Conservation (phyloP, 768 basidiomycete species). For the Psilocybe tampanensis region DNA sequence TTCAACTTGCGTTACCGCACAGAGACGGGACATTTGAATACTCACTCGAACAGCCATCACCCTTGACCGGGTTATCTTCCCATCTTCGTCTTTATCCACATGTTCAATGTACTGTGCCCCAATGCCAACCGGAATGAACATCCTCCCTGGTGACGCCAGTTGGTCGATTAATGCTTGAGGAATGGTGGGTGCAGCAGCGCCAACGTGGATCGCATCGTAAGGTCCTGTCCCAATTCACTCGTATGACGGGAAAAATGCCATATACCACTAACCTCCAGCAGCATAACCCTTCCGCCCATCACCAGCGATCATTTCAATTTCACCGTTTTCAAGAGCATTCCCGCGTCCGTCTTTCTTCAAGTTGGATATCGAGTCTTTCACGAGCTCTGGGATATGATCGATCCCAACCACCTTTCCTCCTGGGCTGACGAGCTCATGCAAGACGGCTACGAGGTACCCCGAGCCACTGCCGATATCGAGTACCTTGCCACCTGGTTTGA, state of each 20-base stretch:
- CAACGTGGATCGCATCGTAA: conserved; percentile 90
- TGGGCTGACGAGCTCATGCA: conserved; percentile 68
- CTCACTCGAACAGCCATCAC: conserved; percentile 86
- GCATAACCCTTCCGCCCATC: conserved; percentile 76
- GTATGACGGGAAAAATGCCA: not conserved
- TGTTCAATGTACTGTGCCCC: conserved; percentile 63
- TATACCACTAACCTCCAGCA: conserved; percentile 28
- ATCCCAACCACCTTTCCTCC: conserved; percentile 80
- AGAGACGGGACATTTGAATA: not conserved
- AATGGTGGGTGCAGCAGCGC: conserved; percentile 81
- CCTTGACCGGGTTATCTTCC: conserved; percentile 60
- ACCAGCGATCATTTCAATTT: conserved; percentile 67
- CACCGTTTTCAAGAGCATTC: conserved; percentile 48
- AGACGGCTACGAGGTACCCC: conserved; percentile 82
- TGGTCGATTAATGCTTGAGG: conserved; percentile 78
- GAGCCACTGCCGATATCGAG: conserved; percentile 92
- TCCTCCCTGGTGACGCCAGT: conserved; percentile 71
- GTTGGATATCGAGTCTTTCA: conserved; percentile 70
- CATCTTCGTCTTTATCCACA: conserved; percentile 77
- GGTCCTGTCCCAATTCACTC: conserved; percentile 43
- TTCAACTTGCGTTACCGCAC: not conserved
- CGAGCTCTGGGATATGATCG: conserved; percentile 85
- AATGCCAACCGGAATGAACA: conserved; percentile 92
- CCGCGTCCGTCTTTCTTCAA: conserved; percentile 67
- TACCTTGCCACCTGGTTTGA: conserved; percentile 70